Conservation (phyloP, 495 filamentous ascomycete species). For the Letharia columbiana region DNA sequence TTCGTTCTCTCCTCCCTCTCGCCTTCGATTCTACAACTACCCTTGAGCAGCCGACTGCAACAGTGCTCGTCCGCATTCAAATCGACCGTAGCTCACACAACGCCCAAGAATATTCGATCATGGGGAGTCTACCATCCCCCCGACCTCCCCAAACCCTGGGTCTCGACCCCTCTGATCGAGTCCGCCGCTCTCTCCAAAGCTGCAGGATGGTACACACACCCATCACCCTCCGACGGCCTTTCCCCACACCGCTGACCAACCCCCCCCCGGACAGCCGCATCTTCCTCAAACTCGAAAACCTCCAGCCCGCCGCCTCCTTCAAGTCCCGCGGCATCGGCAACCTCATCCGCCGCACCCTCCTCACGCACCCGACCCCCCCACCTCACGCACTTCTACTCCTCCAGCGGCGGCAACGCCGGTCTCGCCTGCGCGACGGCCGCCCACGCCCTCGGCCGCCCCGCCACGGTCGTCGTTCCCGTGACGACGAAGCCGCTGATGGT, state of each 20-base stretch:
- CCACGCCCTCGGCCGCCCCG: conserved; percentile 53
- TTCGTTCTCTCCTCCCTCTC: neutral
- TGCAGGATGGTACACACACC: conserved; percentile 56
- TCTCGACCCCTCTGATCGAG: conserved; percentile 63
- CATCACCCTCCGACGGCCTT: neutral
- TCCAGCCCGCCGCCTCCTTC: conserved; percentile 90
- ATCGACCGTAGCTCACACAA: neutral
- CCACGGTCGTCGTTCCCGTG: conserved; percentile 74
- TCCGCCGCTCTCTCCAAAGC: conserved; percentile 57
- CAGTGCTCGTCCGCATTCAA: neutral
- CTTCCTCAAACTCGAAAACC: conserved; percentile 88
- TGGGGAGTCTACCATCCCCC: conserved; percentile 11
- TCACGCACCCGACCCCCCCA: conserved; percentile 32
- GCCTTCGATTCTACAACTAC: neutral
- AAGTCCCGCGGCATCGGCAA: conserved; percentile 88
- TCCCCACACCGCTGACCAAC: conserved; percentile 17
- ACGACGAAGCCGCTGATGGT: conserved; percentile 64
- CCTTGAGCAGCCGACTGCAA: neutral
- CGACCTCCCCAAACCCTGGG: conserved; percentile 45
- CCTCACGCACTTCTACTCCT: conserved; percentile 73
- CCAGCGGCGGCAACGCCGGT: conserved; percentile 84
- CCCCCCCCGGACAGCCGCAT: conserved; percentile 45
- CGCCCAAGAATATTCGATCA: neutral
- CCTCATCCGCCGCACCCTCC: conserved; percentile 56
- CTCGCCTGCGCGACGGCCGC: conserved; percentile 83